A percentile compares a stretch with the other conserved stretches of the same genome.
These are phyloP conservation scores for Carex scoparia DNA, from an alignment of 176 grass and related monocot species.

Conservation along the genomic window DNA sequence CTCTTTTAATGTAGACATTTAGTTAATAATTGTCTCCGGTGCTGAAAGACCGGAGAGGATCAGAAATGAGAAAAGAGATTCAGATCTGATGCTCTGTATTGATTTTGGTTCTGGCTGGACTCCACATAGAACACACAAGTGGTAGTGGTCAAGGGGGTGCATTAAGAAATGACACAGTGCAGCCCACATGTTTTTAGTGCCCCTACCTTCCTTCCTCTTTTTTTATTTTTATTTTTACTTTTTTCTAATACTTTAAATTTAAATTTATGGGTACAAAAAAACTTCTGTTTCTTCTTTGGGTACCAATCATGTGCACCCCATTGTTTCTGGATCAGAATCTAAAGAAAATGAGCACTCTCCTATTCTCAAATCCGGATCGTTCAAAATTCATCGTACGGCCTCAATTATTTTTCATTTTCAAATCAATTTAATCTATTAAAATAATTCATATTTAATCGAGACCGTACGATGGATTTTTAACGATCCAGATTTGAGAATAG, in stretches of 20 bases:
- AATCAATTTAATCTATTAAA: no score
- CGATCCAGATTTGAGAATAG: no score
- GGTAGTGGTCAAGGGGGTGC: not conserved
- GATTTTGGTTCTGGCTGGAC: not conserved
- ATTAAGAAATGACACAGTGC: constrained; percentile 9
- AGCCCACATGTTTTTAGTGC: constrained; percentile 27
- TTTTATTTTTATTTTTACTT: not conserved
- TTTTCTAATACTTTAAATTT: not conserved
- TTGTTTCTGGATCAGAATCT: not conserved
- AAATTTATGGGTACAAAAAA: not conserved
- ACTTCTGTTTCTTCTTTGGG: not conserved
- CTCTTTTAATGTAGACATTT: not conserved
- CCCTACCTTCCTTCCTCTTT: not conserved
- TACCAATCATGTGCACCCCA: not conserved
- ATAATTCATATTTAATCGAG: no score
- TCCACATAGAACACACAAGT: constrained; percentile 5
- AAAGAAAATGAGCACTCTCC: no score
- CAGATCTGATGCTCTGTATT: not conserved
- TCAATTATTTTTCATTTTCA: no score
- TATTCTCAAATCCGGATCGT: no score
- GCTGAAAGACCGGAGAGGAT: not conserved
- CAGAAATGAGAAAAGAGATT: not conserved
- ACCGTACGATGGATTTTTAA: no score
- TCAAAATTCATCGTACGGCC: no score
- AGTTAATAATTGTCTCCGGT: not conserved